Evolutionary conservation across 345 rosid genomes (phyloP), one percentile per base, ranked within the genome.

Genomic region (Hevea brasiliensis): DNA sequence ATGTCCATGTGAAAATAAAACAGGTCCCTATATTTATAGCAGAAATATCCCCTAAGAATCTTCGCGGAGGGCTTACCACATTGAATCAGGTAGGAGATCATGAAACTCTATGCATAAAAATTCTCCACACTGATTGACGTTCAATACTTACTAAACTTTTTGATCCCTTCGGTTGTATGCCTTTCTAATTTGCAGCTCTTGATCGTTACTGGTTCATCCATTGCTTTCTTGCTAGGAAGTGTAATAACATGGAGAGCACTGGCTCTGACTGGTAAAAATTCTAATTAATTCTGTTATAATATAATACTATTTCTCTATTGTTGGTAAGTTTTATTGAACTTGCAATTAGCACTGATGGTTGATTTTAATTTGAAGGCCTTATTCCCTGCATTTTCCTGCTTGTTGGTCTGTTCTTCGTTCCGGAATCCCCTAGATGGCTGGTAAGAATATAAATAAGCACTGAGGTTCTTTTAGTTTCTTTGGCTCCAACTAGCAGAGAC

Each of bases 341-440:
- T 17, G 15, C 4, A 54, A n/a, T 7, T 61, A 77, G 61, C 13
- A 69, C 70, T 77, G 59, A 76, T 60, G 58, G n/a, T 76, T 65
- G 53, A 48, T 77, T 71, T 74, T 65, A 59, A 65, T 48, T 37
- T 70, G 69, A 73, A 94, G 98, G 97, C 55, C 77, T 92, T 63
- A 70, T 79, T 60, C 97, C 98, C 0, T 94, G 97, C 81, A 47
- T 92, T 61, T 57, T 87, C 67, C 86, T 90, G 82, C 87, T 92
- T 63, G 74, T 77, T 74, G 98, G 97, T 27, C 82, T 92, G 29
- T 82, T 73, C 71, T 92, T 92, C 65, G 73, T 92, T 44, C 98
- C 97, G 0, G 97, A 92, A 73, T 92, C 98, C 13, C 98, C 97
- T 0, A 88, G 98, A 83, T 94, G 96, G 94, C 94, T 92, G 87